Base-by-base conservation (phyloP, 306 rosid species). In the Hylodesmum podocarpum region DNA sequence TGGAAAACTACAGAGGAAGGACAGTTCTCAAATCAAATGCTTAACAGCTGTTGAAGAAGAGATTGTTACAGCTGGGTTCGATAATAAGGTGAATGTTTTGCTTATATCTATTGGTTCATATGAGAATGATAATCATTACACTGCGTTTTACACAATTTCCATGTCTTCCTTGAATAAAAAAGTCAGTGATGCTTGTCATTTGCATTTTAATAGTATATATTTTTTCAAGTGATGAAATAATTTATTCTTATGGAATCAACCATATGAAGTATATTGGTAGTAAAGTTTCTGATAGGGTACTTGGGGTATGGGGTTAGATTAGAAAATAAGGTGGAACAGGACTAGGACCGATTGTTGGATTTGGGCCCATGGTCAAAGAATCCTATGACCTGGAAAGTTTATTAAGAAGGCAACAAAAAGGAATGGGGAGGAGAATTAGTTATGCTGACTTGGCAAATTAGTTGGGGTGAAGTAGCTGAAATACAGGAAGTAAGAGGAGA, bases 1-100 rank as follows among this genome's bases (percentile, higher is more conserved):
- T 79, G 97, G 99, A 39, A 92, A 83, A 75, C 70, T 95, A 77
- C 91, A 81, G 46, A 89, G 99, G 86, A 92, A 86, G 72, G 97
- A 95, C 46, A 92, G 73, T 76, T 83, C 91, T 80, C 96, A 95
- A 80, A 95, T 95, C 71, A 95, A 92, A 87, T 81, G 88, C 77
- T 84, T 95, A 69, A 84, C 97, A 28, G 93, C 99, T 78, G 79
- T 80, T 36, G 96, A 90, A 51, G 91, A 89, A 69, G 97, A 92
- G 82, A 84, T 95, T 36, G 82, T 92, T 78, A 83, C 99, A 44
- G 81, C 96, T 70, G 97, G 93, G 43, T 95, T 89, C 34, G 97
- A 95, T 82, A 92, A 95, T 79, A 95, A 87, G 93, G 99, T 88
- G 62, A 82, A 50, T 40, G 43, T 53, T 44, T 55, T 73, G 39